Evolutionary conservation across 177 flowering plant species (phyloP), one percentile per base, ranked within the genome.

Genomic region (Vitis hybrid): DNA sequence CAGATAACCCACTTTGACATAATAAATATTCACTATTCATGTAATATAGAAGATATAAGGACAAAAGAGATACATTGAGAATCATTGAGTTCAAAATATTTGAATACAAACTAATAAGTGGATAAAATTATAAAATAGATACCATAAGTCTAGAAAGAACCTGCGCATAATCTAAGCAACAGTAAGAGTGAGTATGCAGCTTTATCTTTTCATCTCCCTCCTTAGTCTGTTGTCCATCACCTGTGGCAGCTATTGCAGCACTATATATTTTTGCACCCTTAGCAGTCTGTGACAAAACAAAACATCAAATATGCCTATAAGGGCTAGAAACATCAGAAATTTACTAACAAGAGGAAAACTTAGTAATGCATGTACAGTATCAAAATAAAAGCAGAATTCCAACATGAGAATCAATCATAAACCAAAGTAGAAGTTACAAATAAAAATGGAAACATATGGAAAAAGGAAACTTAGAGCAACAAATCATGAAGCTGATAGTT

Each of bases 81-180:
- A 35, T 35, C 6, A 5, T 35, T 35, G 40, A 6, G 40, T 35
- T 35, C 40, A 35, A 35, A 35, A 35, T 35, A 35, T 35, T 35
- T 35, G 40, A 35, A 35, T 35, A 35, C 40, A 35, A 35, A 35
- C 40, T 35, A 35, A 35, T 35, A 6, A 35, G 40, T 35, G 40
- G 7, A 35, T 6, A 24, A 6, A 35, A 16, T 64, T 40, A 6
- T 16, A 48, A 14, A 7, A 54, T 13, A 66, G 18, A 32, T 11
- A 24, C 30, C 14, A 24, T 19, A 21, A 21, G 32, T 56, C 24
- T 27, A 27, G 19, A 13, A 79, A 65, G 60, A 75, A 94, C 99
- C 99, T 94, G 99, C 60, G 98, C 87, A 81, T 90, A 95, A 73
- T 95, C 99, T 50, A 95, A 81, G 71, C 96, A 95, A 69, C 99